phyloP scores from a whole-genome alignment of 2,329 filamentous ascomycete species.

The Onygenales sp. region DNA sequence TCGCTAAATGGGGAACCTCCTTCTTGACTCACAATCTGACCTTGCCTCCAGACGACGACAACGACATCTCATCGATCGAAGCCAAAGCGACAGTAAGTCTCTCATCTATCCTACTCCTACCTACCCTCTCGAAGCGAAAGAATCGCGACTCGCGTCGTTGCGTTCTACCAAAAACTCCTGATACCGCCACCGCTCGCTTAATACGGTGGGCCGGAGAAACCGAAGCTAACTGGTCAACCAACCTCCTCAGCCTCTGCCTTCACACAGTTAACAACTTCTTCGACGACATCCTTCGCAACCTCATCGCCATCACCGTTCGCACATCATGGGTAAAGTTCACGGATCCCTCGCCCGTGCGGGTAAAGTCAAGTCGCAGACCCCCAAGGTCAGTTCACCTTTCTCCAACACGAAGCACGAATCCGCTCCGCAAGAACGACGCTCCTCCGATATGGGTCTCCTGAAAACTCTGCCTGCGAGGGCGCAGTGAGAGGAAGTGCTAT shows the following conservation, averaged over 20 bases:
- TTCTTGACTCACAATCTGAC: not conserved
- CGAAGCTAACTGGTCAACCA: constrained; percentile 1
- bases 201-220: not conserved
- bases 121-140: not conserved
- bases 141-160: not conserved
- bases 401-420: not conserved
- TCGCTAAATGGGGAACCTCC: constrained; percentile 1
- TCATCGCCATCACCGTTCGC: constrained; percentile 4
- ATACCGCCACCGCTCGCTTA: not conserved
- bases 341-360: constrained; percentile 53
- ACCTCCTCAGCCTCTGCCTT: not conserved
- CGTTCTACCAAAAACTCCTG: not conserved
- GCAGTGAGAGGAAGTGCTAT: not conserved
- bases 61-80: not conserved
- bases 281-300: constrained; percentile 3
- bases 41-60: not conserved
- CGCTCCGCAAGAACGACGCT: not conserved
- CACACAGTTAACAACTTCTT: not conserved
- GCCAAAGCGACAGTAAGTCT: not conserved
- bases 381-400: constrained; percentile 21
- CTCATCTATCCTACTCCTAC: not conserved
- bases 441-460: not conserved
- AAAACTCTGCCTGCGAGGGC: not conserved
- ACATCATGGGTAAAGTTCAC: constrained; percentile 85
- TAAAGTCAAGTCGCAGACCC: constrained; percentile 72